Base-by-base conservation (phyloP, 768 basidiomycete species). In the Trametes cinnabarina region DNA sequence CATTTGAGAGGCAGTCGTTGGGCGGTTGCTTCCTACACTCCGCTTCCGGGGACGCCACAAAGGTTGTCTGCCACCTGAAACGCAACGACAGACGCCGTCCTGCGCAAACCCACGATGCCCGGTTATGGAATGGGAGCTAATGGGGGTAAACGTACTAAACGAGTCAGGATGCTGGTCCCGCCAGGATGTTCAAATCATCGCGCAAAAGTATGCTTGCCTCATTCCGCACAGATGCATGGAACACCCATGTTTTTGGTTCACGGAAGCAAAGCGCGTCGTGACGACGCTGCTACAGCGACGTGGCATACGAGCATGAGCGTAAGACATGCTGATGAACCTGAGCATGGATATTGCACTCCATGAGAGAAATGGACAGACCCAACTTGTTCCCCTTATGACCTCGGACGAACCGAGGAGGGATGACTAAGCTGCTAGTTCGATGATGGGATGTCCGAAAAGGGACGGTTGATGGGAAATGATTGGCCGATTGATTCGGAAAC, bases 361-460 rank as follows among this genome's bases (percentile, higher is more conserved):
- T 32, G 30, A 32, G 12, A 12, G 12, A 2, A 32, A 32, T 32
- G 30, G 30, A 32, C 7, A 32, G 30, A n/a, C n/a, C n/a, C n/a
- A n/a, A n/a, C n/a, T n/a, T n/a, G n/a, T n/a, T n/a, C n/a, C n/a
- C n/a, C n/a, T n/a, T n/a, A n/a, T n/a, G n/a, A n/a, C n/a, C n/a
- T n/a, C n/a, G n/a, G n/a, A n/a, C 30, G 30, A 12, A 32, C 30
- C 30, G 30, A 32, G 30, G 30, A 32, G 8, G 23, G 20, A 20
- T 55, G 53, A 55, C 53, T 55, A 55, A 55, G 53, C 53, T 14
- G n/a, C 14, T 3, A 19, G 30, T 44, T 41, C 23, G 15, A 17
- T 49, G 51, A 54, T 59, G 47, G 30, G 58, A 51, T 50, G 58
- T 42, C 49, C 55, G 53, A 48, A 60, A 55, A 60, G 58, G 58